These are phyloP conservation scores for Neonectria faginata DNA, from an alignment of 2,329 filamentous ascomycete species.

Conservation along the genomic window DNA sequence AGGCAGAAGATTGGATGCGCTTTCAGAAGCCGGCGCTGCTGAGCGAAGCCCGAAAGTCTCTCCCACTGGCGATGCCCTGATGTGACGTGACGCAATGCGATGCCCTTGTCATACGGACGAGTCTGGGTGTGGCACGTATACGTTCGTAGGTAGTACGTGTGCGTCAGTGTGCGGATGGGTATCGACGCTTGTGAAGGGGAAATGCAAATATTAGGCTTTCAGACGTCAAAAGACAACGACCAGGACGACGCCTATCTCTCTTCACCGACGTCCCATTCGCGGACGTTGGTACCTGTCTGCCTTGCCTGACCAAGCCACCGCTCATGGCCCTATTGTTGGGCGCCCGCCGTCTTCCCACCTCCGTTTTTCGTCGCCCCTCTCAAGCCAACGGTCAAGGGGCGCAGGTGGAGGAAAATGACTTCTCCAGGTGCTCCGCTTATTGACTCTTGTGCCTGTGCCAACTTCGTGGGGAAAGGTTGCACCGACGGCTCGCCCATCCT, in stretches of 20 bases:
- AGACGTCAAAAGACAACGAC: constrained; percentile 10
- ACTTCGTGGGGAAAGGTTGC: constrained; percentile 21
- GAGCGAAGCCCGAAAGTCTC: neutral
- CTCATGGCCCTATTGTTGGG: neutral
- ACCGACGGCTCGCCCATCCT: constrained; percentile 10
- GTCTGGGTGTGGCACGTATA: constrained; percentile 16
- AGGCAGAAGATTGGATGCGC: neutral
- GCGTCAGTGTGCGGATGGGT: constrained; percentile 16
- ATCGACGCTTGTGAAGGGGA: neutral
- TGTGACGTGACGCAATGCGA: constrained; percentile 38
- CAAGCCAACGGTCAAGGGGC: neutral
- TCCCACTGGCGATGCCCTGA: constrained; percentile 24
- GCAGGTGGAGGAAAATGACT: constrained; percentile 1
- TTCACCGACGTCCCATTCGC: neutral
- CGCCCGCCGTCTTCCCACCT: constrained; percentile 9
- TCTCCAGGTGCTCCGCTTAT: constrained; percentile 1
- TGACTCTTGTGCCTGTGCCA: neutral
- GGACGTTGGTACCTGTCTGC: neutral
- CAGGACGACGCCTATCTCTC: neutral
- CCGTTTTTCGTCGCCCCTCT: constrained; percentile 9
- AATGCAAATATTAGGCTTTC: constrained; percentile 19
- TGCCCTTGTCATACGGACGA: constrained; percentile 12
- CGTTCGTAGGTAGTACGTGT: constrained; percentile 10
- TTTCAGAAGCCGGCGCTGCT: neutral
- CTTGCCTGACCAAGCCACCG: neutral